Evolutionary conservation across 1,284 basidiomycete species (phyloP), one percentile per base, ranked within the genome.

Genomic region (Sanghuangporus baumii): DNA sequence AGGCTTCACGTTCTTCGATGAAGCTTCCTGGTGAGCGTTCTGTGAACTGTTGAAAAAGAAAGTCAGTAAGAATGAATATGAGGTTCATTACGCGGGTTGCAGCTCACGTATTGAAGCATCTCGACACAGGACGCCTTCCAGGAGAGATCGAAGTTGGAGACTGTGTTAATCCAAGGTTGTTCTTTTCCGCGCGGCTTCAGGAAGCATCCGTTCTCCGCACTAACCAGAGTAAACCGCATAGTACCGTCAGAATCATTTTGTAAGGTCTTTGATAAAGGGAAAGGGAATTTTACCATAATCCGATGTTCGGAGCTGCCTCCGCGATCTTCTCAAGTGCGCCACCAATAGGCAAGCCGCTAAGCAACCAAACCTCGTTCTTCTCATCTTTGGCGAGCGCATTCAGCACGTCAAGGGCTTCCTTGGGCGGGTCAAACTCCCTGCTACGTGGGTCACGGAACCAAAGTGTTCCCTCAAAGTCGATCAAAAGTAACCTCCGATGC

Each of bases 181-280:
- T 43, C 40, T 41, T 62, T 65, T 31, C 59, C 62, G 74, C 72
- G 71, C 36, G 86, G 82, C 76, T 86, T 88, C 71, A 94, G 83
- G 71, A 87, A 93, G 74, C 93, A 95, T 1, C 93, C 93, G 66
- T 94, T 93, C 76, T 95, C 93, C 0, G 91, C 90, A 0, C 87
- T 88, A 64, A 6, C 59, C 36, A 31, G 37, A 50, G n/a, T 31
- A 52, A 60, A 36, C 26, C 57, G 31, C 34, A 55, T 47, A 59
- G 8, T 51, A 43, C 36, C 43, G 40, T 41, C n/a, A 31, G 5
- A 31, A 31, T 31, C 26, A 31, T 31, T 31, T 31, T 31, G 2
- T 31, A 3, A 31, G 5, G 58, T 23, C 37, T 43, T 26, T 59
- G 12, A 18, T 58, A 55, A 18, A 55, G 18, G 16, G 20, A 36